Conservation (phyloP, 371 early-diverging fungal genomes). For the Syncephalastrum monosporum region DNA sequence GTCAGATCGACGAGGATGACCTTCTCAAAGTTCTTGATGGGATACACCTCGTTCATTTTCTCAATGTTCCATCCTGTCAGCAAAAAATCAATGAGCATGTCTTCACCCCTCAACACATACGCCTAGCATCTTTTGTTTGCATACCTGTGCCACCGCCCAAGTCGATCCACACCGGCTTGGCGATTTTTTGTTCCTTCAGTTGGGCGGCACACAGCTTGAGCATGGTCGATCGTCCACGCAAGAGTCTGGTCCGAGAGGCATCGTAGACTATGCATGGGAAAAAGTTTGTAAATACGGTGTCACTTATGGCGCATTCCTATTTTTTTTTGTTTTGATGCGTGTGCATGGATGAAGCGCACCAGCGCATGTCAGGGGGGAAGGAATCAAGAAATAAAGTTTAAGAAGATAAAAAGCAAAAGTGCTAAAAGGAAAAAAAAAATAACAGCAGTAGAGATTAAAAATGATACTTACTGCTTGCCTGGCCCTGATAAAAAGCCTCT, state of each 20-base stretch:
- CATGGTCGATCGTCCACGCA: conserved; percentile 81
- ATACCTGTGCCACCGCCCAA: conserved; percentile 86
- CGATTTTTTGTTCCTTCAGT: conserved; percentile 49
- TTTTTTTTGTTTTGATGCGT: conserved; percentile 1
- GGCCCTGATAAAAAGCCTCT: conserved; percentile 76
- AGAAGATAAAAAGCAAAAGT: not conserved
- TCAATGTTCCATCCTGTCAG: conserved; percentile 78
- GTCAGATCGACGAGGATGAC: conserved; percentile 86
- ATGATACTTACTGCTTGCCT: conserved; percentile 60
- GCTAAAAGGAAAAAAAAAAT: not conserved
- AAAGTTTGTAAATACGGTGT: conserved; percentile 10
- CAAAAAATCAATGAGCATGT: not conserved
- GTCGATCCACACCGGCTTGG: conserved; percentile 74
- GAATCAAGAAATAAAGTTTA: not conserved
- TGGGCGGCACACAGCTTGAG: conserved; percentile 80
- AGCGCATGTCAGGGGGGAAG: not conserved
- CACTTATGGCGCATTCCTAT: not conserved
- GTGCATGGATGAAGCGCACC: not conserved
- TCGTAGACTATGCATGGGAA: conserved; percentile 52
- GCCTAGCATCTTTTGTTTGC: not conserved
- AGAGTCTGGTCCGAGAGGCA: conserved; percentile 58
- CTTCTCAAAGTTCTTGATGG: conserved; percentile 71
- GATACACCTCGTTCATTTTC: conserved; percentile 73
- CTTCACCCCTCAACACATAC: not conserved
- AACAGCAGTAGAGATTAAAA: not conserved